Conservation (phyloP, 768 basidiomycete species). For the Leccinellum rugosiceps region DNA sequence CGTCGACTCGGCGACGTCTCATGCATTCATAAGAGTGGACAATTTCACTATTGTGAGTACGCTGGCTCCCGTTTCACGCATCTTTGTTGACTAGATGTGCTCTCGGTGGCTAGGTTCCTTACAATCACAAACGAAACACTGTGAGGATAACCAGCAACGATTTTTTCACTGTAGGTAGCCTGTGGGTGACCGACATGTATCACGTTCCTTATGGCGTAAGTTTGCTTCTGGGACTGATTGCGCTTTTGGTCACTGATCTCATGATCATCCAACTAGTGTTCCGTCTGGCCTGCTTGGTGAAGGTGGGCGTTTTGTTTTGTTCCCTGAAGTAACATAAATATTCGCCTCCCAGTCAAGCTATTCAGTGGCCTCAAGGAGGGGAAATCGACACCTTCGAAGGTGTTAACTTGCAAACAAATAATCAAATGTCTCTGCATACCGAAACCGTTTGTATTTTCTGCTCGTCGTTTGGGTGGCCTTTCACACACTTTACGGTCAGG, state of each 20-base stretch:
- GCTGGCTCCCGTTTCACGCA: not conserved
- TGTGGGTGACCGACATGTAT: conserved; percentile 63
- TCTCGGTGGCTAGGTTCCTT: conserved; percentile 22
- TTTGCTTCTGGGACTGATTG: conserved; percentile 8
- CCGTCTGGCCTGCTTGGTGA: conserved; percentile 70
- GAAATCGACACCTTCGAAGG: conserved; percentile 84
- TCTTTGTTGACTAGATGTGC: not conserved
- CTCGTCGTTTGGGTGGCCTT: not conserved
- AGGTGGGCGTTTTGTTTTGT: conserved; percentile 26
- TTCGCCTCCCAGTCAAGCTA: conserved; percentile 39
- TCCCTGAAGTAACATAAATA: not conserved
- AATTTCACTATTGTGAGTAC: conserved; percentile 53
- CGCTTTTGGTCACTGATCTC: conserved; percentile 2
- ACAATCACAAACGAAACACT: conserved; percentile 60
- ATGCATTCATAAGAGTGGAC: conserved; percentile 76
- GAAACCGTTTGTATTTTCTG: conserved; percentile 36
- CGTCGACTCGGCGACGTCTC: conserved; percentile 59
- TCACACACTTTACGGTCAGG: conserved; percentile 25
- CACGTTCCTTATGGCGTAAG: conserved; percentile 64
- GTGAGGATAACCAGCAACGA: conserved; percentile 62
- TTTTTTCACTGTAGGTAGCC: conserved; percentile 52
- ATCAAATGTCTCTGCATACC: conserved; percentile 77
- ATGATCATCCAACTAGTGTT: conserved; percentile 43
- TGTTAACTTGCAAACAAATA: conserved; percentile 62
- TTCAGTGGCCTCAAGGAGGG: conserved; percentile 59